Conservation (phyloP, 345 rosid species). For the Aethionema arabicum region DNA sequence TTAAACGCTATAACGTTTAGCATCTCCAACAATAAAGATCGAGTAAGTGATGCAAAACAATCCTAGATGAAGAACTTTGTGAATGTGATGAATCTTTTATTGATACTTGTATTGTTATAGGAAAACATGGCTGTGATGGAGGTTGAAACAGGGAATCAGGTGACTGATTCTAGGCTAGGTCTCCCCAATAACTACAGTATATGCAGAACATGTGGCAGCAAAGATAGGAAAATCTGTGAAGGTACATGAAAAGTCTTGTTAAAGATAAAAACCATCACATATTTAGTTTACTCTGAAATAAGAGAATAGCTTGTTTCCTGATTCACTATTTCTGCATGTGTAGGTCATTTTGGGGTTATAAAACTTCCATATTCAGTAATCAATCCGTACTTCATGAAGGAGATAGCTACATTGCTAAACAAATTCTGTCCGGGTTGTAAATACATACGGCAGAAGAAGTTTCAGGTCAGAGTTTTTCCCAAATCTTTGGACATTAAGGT, state of each 20-base stretch:
- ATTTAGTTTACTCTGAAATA: no score
- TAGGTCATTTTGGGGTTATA: slow-evolving; percentile 84
- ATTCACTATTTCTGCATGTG: slow-evolving; percentile 3
- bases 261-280: slow-evolving; percentile 2
- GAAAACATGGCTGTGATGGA: slow-evolving; percentile 48
- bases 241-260: no score
- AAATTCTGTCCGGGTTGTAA: slow-evolving; percentile 87
- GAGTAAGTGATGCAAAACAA: slow-evolving; percentile 23
- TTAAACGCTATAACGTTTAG: slow-evolving; percentile 29
- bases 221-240: slow-evolving; percentile 63
- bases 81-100: slow-evolving; percentile 1
- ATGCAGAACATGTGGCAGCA: slow-evolving; percentile 73
- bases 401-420: slow-evolving; percentile 63
- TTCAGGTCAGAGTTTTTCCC: slow-evolving; percentile 27
- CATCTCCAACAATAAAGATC: slow-evolving; percentile 27
- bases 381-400: slow-evolving; percentile 71
- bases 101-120: slow-evolving; percentile 40
- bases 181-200: slow-evolving; percentile 62
- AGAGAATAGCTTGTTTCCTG: not conserved
- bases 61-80: not conserved
- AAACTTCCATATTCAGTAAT: slow-evolving; percentile 52
- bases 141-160: slow-evolving; percentile 52
- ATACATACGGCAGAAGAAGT: slow-evolving; percentile 54
- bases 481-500: not conserved
- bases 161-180: slow-evolving; percentile 70